These are phyloP conservation scores for Hsuehochloa calcarea DNA, from an alignment of 176 grass and related monocot genomes.

Conservation along the genomic window DNA sequence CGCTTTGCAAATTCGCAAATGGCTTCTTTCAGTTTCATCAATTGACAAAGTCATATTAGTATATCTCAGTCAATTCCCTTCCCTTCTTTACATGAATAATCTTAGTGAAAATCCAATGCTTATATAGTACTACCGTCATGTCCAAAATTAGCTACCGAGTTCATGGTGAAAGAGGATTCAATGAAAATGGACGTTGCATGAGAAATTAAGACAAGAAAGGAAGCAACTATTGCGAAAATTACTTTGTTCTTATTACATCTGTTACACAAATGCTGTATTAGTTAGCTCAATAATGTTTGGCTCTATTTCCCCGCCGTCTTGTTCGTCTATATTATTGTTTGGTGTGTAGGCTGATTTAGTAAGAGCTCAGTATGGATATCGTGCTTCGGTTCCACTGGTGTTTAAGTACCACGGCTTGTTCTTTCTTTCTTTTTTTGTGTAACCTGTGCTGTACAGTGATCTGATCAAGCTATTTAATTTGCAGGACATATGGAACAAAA, in stretches of 20 bases:
- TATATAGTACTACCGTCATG: not conserved
- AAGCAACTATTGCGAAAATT: not conserved
- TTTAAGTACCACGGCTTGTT: not conserved
- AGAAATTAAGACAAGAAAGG: not conserved
- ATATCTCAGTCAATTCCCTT: not conserved
- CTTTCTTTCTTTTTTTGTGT: conserved; percentile 3
- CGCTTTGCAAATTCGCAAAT: not conserved
- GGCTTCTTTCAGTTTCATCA: not conserved
- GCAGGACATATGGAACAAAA: conserved; percentile 98
- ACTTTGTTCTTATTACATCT: not conserved
- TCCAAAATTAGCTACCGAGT: conserved; percentile 1
- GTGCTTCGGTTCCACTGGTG: not conserved
- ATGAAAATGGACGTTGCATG: not conserved
- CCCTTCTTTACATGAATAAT: not conserved
- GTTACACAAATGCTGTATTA: not conserved
- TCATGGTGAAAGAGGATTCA: not conserved
- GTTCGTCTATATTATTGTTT: not conserved
- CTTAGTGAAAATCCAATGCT: not conserved
- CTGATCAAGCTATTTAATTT: conserved; percentile 17
- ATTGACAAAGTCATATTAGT: not conserved
- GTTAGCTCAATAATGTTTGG: not conserved
- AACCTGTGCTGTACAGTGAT: conserved; percentile 10
- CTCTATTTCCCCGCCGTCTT: not conserved
- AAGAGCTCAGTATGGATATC: not conserved
- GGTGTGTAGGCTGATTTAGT: conserved; percentile 1